Percentiles rank a stretch among this genome's conserved stretches.
Evolutionary conservation across 176 grass and related monocot genomes (phyloP).

Genomic region (Tillandsia leiboldiana): DNA sequence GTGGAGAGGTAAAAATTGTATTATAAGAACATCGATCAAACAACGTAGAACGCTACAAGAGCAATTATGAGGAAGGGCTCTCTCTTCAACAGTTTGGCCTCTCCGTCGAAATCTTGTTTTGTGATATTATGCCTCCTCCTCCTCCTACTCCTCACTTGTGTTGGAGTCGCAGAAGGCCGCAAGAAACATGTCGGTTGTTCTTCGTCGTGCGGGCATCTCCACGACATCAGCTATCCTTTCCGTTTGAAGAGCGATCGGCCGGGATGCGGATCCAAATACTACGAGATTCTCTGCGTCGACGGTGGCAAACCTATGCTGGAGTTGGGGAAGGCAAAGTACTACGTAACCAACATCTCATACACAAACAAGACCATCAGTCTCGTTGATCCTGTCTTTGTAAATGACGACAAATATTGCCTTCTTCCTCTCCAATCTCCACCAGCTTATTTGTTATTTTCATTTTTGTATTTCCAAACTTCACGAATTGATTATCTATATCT

Average conservation of each 20-base stretch:
- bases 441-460: background rate
- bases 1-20: no score
- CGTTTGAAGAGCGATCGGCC: constrained; percentile 16
- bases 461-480: background rate
- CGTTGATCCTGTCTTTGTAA: constrained; percentile 11
- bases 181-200: background rate
- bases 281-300: constrained; percentile 8
- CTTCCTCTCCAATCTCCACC: constrained; percentile 1
- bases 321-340: constrained; percentile 4
- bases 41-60: no score
- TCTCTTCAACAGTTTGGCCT: no score
- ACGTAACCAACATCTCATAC: constrained; percentile 17
- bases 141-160: no score
- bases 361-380: background rate
- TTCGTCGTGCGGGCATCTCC: constrained; percentile 26
- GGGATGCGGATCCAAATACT: constrained; percentile 5
- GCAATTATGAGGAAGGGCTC: no score
- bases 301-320: constrained; percentile 9
- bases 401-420: background rate
- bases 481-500: no score
- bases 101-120: no score
- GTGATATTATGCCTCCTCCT: no score
- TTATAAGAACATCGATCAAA: no score
- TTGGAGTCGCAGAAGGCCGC: no score
- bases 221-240: constrained; percentile 7